Conservation (phyloP, 768 basidiomycete genomes). For the Kwoniella botswanensis region DNA sequence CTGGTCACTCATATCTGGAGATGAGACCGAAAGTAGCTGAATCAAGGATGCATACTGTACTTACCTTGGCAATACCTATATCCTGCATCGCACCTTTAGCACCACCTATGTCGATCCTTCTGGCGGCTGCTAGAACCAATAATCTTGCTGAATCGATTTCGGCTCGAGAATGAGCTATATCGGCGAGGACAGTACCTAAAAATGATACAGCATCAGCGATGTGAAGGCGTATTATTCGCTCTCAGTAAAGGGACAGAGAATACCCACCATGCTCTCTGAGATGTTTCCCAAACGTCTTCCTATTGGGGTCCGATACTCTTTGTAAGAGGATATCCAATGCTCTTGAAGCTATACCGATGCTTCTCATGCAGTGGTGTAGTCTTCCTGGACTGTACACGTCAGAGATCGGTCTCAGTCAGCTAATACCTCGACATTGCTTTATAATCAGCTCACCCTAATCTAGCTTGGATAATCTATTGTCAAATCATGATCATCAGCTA, state of each 20-base stretch:
- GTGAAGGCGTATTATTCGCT: too few species aligned
- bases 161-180: constrained; percentile 88
- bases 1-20: too few species aligned
- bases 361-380: constrained; percentile 97
- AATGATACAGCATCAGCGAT: not conserved
- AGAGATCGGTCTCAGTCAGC: not conserved
- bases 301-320: constrained; percentile 85
- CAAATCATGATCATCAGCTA: too few species aligned
- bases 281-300: constrained; percentile 93
- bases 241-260: too few species aligned
- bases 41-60: constrained; percentile 3
- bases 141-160: constrained; percentile 88
- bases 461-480: constrained; percentile 43
- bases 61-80: constrained; percentile 94
- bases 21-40: constrained; percentile 4
- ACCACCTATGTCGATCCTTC: constrained; percentile 86
- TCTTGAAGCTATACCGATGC: constrained; percentile 82
- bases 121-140: constrained; percentile 87
- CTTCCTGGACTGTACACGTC: constrained; percentile 88
- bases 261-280: constrained; percentile 83
- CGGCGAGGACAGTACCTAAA: constrained; percentile 81
- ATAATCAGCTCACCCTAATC: constrained; percentile 37
- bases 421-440: not conserved
- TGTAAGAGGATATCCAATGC: constrained; percentile 86
- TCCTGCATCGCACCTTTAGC: constrained; percentile 97